Conservation (phyloP, 345 rosid species). For the Salix suchowensis region DNA sequence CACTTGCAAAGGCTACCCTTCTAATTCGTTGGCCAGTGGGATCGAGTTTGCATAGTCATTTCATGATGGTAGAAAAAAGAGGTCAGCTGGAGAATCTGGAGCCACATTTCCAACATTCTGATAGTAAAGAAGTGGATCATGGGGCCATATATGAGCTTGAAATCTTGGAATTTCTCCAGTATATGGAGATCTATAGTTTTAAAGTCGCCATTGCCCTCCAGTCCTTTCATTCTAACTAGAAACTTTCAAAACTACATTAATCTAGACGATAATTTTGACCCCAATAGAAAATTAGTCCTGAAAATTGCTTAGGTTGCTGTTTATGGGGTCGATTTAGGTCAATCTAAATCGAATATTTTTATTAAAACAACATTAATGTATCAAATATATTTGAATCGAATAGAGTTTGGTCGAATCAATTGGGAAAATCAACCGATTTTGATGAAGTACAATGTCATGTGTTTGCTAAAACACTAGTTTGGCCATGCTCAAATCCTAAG, state of each 20-base stretch:
- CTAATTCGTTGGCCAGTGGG: neutral
- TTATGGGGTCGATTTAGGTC: too few species aligned
- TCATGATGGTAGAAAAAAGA: neutral
- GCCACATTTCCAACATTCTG: neutral
- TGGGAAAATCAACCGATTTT: too few species aligned
- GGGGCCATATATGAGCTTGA: neutral
- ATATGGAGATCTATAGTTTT: neutral
- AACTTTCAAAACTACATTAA: neutral
- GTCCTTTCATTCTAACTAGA: neutral
- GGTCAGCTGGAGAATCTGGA: neutral
- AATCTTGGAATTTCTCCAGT: neutral
- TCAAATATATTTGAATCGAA: too few species aligned
- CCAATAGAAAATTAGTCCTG: too few species aligned
- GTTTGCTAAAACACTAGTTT: too few species aligned
- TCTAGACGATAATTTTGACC: too few species aligned
- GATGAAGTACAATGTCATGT: too few species aligned
- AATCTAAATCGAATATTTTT: too few species aligned
- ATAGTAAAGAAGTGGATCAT: neutral
- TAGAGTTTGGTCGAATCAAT: too few species aligned
- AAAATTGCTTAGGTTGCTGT: too few species aligned
- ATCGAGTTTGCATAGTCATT: neutral
- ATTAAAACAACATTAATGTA: too few species aligned
- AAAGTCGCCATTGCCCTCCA: neutral
- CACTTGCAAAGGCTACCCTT: neutral
- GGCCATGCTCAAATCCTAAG: too few species aligned